Evolutionary conservation across 139 green algal genomes (phyloP).

Genomic region (Gonium pectorale): DNA sequence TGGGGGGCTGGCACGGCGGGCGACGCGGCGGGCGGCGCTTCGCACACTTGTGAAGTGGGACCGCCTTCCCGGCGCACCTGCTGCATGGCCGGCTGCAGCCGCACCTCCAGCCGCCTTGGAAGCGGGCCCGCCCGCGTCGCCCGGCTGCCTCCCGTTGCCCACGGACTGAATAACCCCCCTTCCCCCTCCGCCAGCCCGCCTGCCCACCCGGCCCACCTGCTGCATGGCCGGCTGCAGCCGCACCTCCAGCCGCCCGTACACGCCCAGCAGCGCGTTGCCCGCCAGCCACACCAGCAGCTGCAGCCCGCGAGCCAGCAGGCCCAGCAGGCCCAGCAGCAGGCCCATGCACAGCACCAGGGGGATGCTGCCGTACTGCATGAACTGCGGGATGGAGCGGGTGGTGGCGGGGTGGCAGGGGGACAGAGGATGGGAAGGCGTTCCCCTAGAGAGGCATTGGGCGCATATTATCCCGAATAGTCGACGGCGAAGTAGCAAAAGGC

Average conservation of each 20-base stretch:
- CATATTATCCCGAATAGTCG: no score
- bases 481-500: no score
- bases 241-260: constrained; percentile 6
- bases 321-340: not conserved
- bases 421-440: no score
- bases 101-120: not conserved
- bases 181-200: no score
- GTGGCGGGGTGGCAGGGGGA: no score
- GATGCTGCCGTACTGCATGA: constrained; percentile 31
- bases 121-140: no score
- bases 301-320: not conserved
- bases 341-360: not conserved
- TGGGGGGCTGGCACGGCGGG: no score
- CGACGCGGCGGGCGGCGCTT: no score
- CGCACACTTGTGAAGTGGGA: no score
- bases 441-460: no score
- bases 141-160: no score
- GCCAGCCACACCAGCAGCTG: not conserved
- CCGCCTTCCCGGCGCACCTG: not conserved
- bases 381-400: not conserved
- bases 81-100: constrained; percentile 25
- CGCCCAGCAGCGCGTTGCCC: not conserved
- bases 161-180: no score
- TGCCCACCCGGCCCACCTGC: not conserved
- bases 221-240: constrained; percentile 26